phyloP scores from a whole-genome alignment of 768 basidiomycete genomes.

The Xanthoconium stramineum region DNA sequence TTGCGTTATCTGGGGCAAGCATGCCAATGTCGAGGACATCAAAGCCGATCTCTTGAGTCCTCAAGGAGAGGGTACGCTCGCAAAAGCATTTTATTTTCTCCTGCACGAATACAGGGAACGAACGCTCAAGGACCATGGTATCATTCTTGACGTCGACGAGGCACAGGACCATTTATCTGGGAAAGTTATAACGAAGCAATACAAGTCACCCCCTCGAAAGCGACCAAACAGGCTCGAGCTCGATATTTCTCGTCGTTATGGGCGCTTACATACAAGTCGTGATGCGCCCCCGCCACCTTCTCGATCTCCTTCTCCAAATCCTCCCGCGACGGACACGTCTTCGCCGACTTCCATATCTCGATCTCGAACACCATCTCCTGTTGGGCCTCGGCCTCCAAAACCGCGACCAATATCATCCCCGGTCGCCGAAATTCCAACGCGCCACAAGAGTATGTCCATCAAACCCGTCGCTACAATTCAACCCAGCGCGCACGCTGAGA shows the following conservation, averaged over 20 bases:
- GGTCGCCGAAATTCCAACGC: constrained; percentile 24
- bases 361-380: constrained; percentile 47
- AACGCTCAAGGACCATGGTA: constrained; percentile 52
- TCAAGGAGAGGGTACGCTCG: constrained; percentile 65
- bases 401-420: constrained; percentile 31
- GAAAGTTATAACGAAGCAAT: constrained; percentile 40
- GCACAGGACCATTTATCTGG: constrained; percentile 12
- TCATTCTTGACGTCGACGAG: constrained; percentile 36
- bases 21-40: constrained; percentile 58
- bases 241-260: constrained; percentile 8
- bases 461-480: constrained; percentile 20
- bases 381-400: constrained; percentile 44
- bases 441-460: constrained; percentile 31
- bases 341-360: constrained; percentile 30
- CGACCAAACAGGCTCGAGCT: constrained; percentile 20
- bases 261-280: constrained; percentile 23
- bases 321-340: constrained; percentile 5
- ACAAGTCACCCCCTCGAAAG: constrained; percentile 38
- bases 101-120: constrained; percentile 73
- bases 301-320: constrained; percentile 28
- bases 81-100: constrained; percentile 89
- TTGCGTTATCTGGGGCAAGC: constrained; percentile 79
- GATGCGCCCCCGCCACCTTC: constrained; percentile 29
- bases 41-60: constrained; percentile 66
- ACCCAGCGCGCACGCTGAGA: constrained; percentile 20